Base-by-base conservation (phyloP, 2,329 filamentous ascomycete genomes). In the Monilinia polystroma region DNA sequence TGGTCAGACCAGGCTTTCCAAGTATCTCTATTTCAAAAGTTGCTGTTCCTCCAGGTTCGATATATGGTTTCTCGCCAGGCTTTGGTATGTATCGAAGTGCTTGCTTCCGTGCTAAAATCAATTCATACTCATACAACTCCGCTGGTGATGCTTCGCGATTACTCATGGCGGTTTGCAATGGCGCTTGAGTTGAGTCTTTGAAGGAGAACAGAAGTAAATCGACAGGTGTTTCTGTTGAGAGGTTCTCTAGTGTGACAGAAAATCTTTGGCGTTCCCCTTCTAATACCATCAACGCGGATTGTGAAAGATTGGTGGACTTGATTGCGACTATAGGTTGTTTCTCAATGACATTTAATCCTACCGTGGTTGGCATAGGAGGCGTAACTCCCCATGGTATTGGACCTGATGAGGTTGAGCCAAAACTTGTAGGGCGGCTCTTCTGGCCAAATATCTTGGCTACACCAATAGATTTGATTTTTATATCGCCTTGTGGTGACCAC, bases 141-240 rank as follows among this genome's bases (percentile, higher is more conserved):
- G 89, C 86, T 0, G 90, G 85, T 12, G 90, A 86, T 2, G 93
- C 85, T 72, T 96, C 91, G 74, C 91, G 90, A 73, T 88, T 92
- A 64, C 81, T 84, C 56, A 96, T 81, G 0, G 91, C 91, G 47
- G 87, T 82, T 73, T 94, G 91, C 20, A 97, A 81, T 11, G 91
- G 87, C 8, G 84, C 85, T 69, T 92, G 92, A 0, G 92, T 93
- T 0, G 93, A 96, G 78, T 97, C 93, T 72, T 93, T 89, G 76
- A 96, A 96, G 0, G 92, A 93, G 68, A 97, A 92, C 35, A 95
- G 83, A 47, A 97, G 80, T 66, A 98, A 89, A 75, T 97, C 92
- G 1, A 92, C 91, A 1, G 91, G 82, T 1, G 90, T 93, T 0
- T 82, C 80, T 8, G 76, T 72, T 0, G 92, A 95, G 11, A 87